A percentile compares a stretch with the other conserved stretches of the same genome.
These are phyloP conservation scores for Diaporthe ampelina DNA, from an alignment of 2,329 filamentous ascomycete species.

Conservation along the genomic window DNA sequence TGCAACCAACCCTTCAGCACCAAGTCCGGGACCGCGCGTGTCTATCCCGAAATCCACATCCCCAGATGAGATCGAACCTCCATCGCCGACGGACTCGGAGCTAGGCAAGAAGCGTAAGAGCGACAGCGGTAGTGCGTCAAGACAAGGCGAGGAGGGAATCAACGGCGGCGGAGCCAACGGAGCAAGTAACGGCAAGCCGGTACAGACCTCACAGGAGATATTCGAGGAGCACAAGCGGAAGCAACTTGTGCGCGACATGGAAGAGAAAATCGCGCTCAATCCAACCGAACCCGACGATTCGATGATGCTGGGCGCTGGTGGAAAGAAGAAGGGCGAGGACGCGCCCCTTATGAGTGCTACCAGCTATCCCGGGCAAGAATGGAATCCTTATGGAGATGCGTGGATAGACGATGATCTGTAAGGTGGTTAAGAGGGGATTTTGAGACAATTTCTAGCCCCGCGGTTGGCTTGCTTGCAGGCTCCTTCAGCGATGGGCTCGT, in stretches of 20 bases:
- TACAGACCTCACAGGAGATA: constrained; percentile 50
- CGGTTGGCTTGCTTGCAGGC: neutral
- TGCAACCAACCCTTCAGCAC: constrained; percentile 32
- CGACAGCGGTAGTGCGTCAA: constrained; percentile 20
- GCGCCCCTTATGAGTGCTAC: constrained; percentile 74
- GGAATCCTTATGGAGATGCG: constrained; percentile 67
- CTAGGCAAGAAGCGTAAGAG: constrained; percentile 49
- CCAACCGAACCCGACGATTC: constrained; percentile 47
- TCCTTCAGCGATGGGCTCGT: neutral
- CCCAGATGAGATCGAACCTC: neutral
- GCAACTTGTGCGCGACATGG: constrained; percentile 59
- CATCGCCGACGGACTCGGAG: constrained; percentile 45
- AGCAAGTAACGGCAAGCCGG: constrained; percentile 41
- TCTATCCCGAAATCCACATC: neutral
- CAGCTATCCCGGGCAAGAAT: constrained; percentile 79
- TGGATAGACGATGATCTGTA: constrained; percentile 47
- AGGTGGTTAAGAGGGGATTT: neutral
- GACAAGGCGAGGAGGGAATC: constrained; percentile 23
- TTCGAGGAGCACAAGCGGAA: constrained; percentile 61
- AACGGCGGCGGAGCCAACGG: constrained; percentile 30
- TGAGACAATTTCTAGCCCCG: no score
- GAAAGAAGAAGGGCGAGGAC: constrained; percentile 55
- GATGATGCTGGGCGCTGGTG: constrained; percentile 46
- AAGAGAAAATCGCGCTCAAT: constrained; percentile 67
- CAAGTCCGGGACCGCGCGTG: constrained; percentile 42